Base-by-base conservation (phyloP, 1,284 basidiomycete species). In the Stereum hirsutum region DNA sequence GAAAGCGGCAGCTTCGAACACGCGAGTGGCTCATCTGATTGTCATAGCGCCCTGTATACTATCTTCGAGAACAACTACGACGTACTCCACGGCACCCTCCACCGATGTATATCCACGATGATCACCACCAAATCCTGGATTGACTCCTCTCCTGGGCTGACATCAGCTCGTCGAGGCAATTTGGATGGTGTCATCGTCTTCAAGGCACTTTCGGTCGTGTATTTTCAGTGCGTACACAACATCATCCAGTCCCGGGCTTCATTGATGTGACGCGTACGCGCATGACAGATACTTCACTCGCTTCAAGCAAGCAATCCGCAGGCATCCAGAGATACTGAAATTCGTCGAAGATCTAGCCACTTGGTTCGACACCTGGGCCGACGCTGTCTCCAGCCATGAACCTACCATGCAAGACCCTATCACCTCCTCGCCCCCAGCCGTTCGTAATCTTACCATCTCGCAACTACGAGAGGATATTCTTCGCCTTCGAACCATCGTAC, bases 201-300 rank as follows among this genome's bases (percentile, higher is more conserved):
- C 39, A 63, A 63, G 11, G 66, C 73, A 0, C 52, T 83, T 2
- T 57, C 69, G 4, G 63, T 60, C 0, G 59, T 78, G 3, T 53
- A 81, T 34, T 66, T 67, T 20, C 74, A 81, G 80, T 83, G 51
- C 34, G 74, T 56, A 1, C 17, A 30, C n/a, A n/a, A n/a, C n/a
- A n/a, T n/a, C n/a, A n/a, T n/a, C n/a, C n/a, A n/a, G n/a, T 21
- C 39, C 7, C 20, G 6, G 11, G 33, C 15, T 34, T 10, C 2
- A 12, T 15, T 12, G 33, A 12, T 17, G 11, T 34, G 2, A 34
- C 34, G 20, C 35, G 32, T 24, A 25, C 5, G 7, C n/a, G n/a
- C n/a, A n/a, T n/a, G n/a, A n/a, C 41, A 84, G 81, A 49, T 78
- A 70, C 41, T 53, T 82, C 15, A 68, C 68, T 0, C 75, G 78